A percentile compares a stretch with the other conserved stretches of the same genome.
Evolutionary conservation across 305 asterid species (phyloP).

Genomic region (Ajuga reptans): DNA sequence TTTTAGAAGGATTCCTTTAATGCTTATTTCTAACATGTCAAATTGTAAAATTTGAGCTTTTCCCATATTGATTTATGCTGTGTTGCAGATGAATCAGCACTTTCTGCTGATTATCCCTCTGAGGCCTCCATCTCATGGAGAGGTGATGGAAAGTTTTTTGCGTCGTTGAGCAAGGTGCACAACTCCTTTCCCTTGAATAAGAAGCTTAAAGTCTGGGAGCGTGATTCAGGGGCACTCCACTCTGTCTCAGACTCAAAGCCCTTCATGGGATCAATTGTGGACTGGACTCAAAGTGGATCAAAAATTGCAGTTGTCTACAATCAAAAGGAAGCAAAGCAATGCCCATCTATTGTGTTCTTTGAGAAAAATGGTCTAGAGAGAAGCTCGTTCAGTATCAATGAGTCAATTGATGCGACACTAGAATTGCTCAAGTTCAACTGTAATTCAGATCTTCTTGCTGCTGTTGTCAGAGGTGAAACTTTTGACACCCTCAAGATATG

Average conservation of each 20-base stretch:
- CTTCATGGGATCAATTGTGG: slow-evolving; percentile 62
- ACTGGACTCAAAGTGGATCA: slow-evolving; percentile 83
- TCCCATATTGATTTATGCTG: slow-evolving; percentile 16
- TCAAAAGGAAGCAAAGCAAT: slow-evolving; percentile 42
- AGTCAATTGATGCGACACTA: slow-evolving; percentile 41
- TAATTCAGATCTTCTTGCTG: slow-evolving; percentile 79
- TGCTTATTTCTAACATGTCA: not conserved
- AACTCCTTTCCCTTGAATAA: slow-evolving; percentile 40
- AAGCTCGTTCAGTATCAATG: slow-evolving; percentile 63
- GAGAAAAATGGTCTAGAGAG: slow-evolving; percentile 90
- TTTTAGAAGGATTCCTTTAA: not conserved
- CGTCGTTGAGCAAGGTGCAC: slow-evolving; percentile 54
- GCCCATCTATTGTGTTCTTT: slow-evolving; percentile 63
- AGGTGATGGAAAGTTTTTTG: slow-evolving; percentile 86
- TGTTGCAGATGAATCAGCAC: slow-evolving; percentile 47
- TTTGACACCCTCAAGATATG: slow-evolving; percentile 73
- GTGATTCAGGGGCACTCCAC: slow-evolving; percentile 77
- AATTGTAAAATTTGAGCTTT: slow-evolving; percentile 2
- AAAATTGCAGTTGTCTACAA: slow-evolving; percentile 66
- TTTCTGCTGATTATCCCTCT: slow-evolving; percentile 37
- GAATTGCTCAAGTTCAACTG: slow-evolving; percentile 81
- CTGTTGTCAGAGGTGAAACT: slow-evolving; percentile 56
- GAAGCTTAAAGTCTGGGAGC: slow-evolving; percentile 91
- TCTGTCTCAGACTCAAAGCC: slow-evolving; percentile 72
- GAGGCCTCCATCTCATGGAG: slow-evolving; percentile 74